phyloP scores from a whole-genome alignment of 139 green algal genomes.

The Asterochloris sp. region DNA sequence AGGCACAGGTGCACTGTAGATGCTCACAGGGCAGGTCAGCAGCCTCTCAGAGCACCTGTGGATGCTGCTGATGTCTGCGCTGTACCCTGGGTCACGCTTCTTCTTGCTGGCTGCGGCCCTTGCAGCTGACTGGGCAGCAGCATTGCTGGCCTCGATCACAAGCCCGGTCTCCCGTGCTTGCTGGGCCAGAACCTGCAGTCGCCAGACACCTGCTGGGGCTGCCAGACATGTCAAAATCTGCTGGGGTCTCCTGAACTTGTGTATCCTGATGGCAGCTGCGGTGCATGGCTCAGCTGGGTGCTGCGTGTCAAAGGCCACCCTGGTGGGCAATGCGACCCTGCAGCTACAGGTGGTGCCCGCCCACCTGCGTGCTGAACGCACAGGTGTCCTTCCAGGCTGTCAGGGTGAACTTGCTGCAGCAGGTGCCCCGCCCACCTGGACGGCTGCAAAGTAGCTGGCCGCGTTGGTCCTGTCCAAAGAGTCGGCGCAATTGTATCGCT shows the following conservation, averaged over 20 bases:
- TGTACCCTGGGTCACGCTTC: slow-evolving; percentile 18
- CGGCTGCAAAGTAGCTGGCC: slow-evolving; percentile 86
- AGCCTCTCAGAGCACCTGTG: slow-evolving; percentile 17
- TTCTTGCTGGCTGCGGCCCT: slow-evolving; percentile 20
- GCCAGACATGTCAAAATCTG: no score
- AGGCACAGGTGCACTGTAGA: neutral
- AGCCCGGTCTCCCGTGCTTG: slow-evolving; percentile 61
- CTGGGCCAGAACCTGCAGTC: slow-evolving; percentile 50
- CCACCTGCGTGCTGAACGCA: no score
- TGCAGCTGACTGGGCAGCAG: slow-evolving; percentile 20
- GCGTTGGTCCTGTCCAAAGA: slow-evolving; percentile 97
- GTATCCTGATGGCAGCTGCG: neutral
- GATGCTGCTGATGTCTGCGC: slow-evolving; percentile 30
- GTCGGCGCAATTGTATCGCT: slow-evolving; percentile 97
- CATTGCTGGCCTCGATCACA: slow-evolving; percentile 34
- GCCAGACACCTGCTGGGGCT: neutral
- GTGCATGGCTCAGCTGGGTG: neutral
- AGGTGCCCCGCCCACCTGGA: slow-evolving; percentile 55
- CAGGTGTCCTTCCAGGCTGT: no score
- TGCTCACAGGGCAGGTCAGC: neutral
- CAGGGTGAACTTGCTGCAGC: no score
- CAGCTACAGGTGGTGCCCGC: no score
- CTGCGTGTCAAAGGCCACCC: neutral
- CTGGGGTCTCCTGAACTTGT: no score
- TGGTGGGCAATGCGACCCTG: no score